Evolutionary conservation across 805 yeast species (phyloP), one percentile per base, ranked within the genome.

Genomic region (Saturnispora saitoi): DNA sequence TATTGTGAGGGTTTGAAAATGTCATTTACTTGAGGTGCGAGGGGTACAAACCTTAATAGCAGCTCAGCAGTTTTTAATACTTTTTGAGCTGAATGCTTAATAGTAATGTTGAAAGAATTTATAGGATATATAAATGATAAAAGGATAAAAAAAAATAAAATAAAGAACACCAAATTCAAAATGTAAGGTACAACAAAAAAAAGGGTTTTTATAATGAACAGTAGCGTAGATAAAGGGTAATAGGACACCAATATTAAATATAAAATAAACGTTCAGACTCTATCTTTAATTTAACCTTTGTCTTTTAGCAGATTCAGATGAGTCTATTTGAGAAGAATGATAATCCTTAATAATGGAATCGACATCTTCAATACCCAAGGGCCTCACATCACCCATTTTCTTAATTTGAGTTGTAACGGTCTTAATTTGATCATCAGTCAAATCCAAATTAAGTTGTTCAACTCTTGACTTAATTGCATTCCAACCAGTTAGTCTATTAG

Each of bases 401-500:
- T 77, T 77, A 58, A 77, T 76, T 64, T 76, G 76, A 54, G 62
- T 61, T 4, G 82, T 77, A 38, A 77, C 78, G 57, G 70, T 75
- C 65, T 77, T 77, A 60, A 76, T 69, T 65, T 77, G 81, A 50
- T 73, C 79, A 58, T 77, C 82, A 41, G 77, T 68, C 60, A 77
- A 66, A 56, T 74, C 66, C 65, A 77, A 68, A 59, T 77, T 77
- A 66, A 77, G 70, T 58, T 77, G 81, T 59, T 77, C 81, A 47
- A 77, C 81, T 65, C 82, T 70, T 32, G 78, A 70, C 61, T 77
- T 77, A 64, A 77, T 77, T 32, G 81, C 82, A 58, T 76, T 77
- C 82, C 82, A 77, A 32, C 82, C 82, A 12, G 82, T 77, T 60
- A 77, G 69, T 60, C 81, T 68, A 67, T 76, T 76, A 53, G 81